Evolutionary conservation across 345 rosid genomes (phyloP).

Genomic region (Lumnitzera racemosa): DNA sequence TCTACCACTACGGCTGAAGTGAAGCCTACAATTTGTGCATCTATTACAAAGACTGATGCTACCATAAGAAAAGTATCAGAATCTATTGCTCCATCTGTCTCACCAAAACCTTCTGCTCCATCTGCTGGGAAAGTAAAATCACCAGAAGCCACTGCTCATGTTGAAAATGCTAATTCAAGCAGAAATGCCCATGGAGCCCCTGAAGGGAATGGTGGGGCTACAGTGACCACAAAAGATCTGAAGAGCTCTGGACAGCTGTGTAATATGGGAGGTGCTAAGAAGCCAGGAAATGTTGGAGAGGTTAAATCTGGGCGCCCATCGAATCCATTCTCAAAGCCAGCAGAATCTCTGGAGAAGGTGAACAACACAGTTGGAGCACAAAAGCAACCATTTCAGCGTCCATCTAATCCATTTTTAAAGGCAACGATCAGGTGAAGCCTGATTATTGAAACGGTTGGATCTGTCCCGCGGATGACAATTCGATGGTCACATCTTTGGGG

Average conservation of each 20-base stretch:
- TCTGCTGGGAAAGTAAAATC: constrained; percentile 36
- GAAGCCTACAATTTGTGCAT: constrained; percentile 9
- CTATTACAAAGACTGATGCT: constrained; percentile 15
- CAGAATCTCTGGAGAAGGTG: constrained; percentile 13
- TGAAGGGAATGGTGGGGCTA: constrained; percentile 9
- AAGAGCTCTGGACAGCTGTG: constrained; percentile 6
- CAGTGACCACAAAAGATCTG: constrained; percentile 9
- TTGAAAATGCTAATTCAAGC: constrained; percentile 6
- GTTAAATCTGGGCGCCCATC: constrained; percentile 26
- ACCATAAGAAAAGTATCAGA: constrained; percentile 31
- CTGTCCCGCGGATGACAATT: too few species aligned
- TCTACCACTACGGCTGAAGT: constrained; percentile 15
- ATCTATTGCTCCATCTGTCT: constrained; percentile 17
- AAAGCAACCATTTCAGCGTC: constrained; percentile 6
- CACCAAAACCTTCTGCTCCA: constrained; percentile 38
- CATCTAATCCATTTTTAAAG: constrained; percentile 38
- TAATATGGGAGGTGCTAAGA: constrained; percentile 14
- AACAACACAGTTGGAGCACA: constrained; percentile 3
- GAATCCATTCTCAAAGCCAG: constrained; percentile 33
- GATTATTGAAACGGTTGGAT: not conserved
- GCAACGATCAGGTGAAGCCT: constrained; percentile 25
- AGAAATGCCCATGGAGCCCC: not conserved
- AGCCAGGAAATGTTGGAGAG: constrained; percentile 8
- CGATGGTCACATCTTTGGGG: too few species aligned
- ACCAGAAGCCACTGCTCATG: constrained; percentile 11